These are phyloP conservation scores for Amylocystis lapponica DNA, from an alignment of 768 basidiomycete species.

Conservation along the genomic window DNA sequence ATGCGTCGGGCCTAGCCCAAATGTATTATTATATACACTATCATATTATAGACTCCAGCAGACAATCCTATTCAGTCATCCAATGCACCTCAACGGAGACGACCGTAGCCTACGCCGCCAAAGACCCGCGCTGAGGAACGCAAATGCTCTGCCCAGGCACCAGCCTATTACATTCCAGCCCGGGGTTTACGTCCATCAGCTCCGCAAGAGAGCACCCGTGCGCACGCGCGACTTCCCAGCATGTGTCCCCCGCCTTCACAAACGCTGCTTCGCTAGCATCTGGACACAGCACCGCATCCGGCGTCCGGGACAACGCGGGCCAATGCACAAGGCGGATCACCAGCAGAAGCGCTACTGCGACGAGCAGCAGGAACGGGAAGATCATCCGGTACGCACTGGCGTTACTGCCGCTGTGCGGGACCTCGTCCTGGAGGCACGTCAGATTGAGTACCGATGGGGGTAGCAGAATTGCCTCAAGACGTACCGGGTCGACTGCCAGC, in stretches of 20 bases:
- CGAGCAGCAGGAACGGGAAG: slow-evolving; percentile 69
- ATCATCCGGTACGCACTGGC: slow-evolving; percentile 47
- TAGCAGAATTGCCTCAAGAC: no score
- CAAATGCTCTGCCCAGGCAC: slow-evolving; percentile 58
- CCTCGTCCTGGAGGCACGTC: slow-evolving; percentile 1
- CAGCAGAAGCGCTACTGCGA: slow-evolving; percentile 56
- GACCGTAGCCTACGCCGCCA: neutral
- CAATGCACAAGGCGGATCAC: slow-evolving; percentile 52
- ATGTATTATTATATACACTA: no score
- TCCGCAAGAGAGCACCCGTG: slow-evolving; percentile 47
- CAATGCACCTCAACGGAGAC: no score
- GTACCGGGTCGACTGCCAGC: slow-evolving; percentile 46
- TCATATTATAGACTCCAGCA: no score
- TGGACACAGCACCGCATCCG: slow-evolving; percentile 15
- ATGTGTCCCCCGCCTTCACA: slow-evolving; percentile 55
- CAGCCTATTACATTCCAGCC: slow-evolving; percentile 50
- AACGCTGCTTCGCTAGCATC: slow-evolving; percentile 32
- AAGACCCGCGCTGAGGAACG: slow-evolving; percentile 32
- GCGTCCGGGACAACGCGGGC: slow-evolving; percentile 33
- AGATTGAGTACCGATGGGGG: neutral
- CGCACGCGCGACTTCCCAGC: slow-evolving; percentile 54
- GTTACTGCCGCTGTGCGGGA: slow-evolving; percentile 2
- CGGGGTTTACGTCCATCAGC: slow-evolving; percentile 46
- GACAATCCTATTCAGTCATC: no score
- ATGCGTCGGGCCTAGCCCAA: no score